These are phyloP conservation scores for Houttuynia cordata DNA, from an alignment of 164 flowering plant species.

Conservation along the genomic window DNA sequence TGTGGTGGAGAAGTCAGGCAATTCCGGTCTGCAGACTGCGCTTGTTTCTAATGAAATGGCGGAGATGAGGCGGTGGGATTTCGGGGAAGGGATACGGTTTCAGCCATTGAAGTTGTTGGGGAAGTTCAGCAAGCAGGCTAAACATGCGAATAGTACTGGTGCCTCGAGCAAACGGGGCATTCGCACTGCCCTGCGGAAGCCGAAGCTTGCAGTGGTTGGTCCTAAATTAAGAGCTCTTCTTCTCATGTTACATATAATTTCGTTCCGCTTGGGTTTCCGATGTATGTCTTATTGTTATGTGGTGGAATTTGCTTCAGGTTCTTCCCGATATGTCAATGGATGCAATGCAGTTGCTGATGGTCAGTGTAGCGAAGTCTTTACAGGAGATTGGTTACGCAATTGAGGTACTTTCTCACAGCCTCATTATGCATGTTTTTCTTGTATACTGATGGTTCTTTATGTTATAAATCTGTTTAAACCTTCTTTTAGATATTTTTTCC, in stretches of 20 bases:
- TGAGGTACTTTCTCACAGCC: slow-evolving; percentile 34
- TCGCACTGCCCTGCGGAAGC: slow-evolving; percentile 56
- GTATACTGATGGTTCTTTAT: too few relatives aligned
- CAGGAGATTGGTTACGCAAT: slow-evolving; percentile 67
- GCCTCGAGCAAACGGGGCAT: slow-evolving; percentile 19
- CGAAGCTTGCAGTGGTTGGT: slow-evolving; percentile 88
- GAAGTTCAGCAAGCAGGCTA: slow-evolving; percentile 42
- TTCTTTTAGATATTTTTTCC: too few relatives aligned
- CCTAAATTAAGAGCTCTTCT: neutral
- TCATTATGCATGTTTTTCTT: too few relatives aligned
- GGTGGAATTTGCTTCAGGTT: slow-evolving; percentile 39
- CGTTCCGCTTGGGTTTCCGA: neutral
- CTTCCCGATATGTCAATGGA: slow-evolving; percentile 69
- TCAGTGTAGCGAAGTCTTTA: slow-evolving; percentile 62
- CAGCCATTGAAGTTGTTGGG: slow-evolving; percentile 39
- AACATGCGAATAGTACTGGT: slow-evolving; percentile 19
- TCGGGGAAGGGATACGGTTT: slow-evolving; percentile 64
- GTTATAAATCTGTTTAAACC: too few relatives aligned
- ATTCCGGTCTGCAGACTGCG: slow-evolving; percentile 6
- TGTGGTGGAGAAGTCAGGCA: slow-evolving; percentile 36
- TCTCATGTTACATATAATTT: neutral
- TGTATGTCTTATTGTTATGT: slow-evolving; percentile 1
- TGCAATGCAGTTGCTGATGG: slow-evolving; percentile 68
- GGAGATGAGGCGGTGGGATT: slow-evolving; percentile 43
- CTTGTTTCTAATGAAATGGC: slow-evolving; percentile 23